These are phyloP conservation scores for Penicillium antarcticum DNA, from an alignment of 495 filamentous ascomycete species.

Conservation along the genomic window DNA sequence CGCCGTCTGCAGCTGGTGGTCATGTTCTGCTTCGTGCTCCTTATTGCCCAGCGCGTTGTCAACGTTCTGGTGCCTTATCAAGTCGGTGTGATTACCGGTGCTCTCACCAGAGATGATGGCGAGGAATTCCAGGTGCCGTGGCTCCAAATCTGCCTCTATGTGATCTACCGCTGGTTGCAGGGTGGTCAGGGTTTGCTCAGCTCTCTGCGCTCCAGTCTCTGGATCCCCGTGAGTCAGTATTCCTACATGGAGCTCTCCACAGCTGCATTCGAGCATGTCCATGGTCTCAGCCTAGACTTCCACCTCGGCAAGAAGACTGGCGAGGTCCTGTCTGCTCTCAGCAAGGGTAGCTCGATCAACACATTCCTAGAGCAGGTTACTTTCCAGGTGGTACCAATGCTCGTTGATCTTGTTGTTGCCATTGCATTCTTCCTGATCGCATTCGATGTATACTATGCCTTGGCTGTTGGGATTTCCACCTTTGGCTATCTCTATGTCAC, in stretches of 20 bases:
- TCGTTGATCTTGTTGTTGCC: conserved; percentile 84
- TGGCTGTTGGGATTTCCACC: conserved; percentile 86
- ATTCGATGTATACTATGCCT: conserved; percentile 88
- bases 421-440: conserved; percentile 77
- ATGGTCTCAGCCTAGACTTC: conserved; percentile 91
- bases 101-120: conserved; percentile 53
- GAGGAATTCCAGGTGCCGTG: conserved; percentile 55
- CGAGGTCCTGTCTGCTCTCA: conserved; percentile 89
- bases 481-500: conserved; percentile 96
- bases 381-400: conserved; percentile 92
- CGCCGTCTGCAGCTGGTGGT: conserved; percentile 67
- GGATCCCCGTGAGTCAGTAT: conserved; percentile 95
- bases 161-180: conserved; percentile 80
- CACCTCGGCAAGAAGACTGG: conserved; percentile 96
- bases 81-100: conserved; percentile 70
- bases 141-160: conserved; percentile 71
- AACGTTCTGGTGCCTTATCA: conserved; percentile 76
- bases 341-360: conserved; percentile 95
- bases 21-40: conserved; percentile 68
- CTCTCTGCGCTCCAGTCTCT: conserved; percentile 74
- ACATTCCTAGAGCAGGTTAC: conserved; percentile 94
- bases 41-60: conserved; percentile 68
- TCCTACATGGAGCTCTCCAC: conserved; percentile 93
- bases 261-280: conserved; percentile 95
- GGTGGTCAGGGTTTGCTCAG: conserved; percentile 83